Evolutionary conservation across 129 eudicot genomes (phyloP), one percentile per base, ranked within the genome.

Genomic region (Centaurea solstitialis): DNA sequence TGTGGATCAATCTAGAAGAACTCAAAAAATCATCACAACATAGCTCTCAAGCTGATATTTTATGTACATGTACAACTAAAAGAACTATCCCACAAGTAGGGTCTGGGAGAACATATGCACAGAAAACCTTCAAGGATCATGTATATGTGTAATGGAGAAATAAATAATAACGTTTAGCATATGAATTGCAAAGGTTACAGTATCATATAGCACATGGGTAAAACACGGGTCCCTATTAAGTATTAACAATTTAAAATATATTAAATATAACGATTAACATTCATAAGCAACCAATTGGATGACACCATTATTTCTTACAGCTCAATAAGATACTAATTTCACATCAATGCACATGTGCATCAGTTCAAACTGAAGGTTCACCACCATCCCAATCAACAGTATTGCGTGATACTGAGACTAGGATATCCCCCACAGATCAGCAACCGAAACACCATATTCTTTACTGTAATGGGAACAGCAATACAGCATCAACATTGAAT

Each of bases 291-390:
- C 17, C 62, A 17, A 53, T 53, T 62, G 68, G 26, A 62, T n/a
- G 68, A 62, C 68, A 62, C 68, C 68, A n/a, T 62, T 62, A 20
- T 62, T 53, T 62, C 68, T 62, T 62, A 20, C 20, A 62, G 67
- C 26, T 18, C 67, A 61, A 61, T 20, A 61, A 61, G 10, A 61
- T 61, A 61, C 26, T 7, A 18, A 61, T 61, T 24, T 20, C 67
- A 26, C 30, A 62, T 62, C 68, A 62, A 62, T 62, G 28, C 68
- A 62, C 68, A 62, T 9, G 4, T 20, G 28, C 68, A 62, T 62
- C 68, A 18, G 26, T 62, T n/a, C 68, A 20, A 50, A 62, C 68
- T 62, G 68, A n/a, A 21, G 68, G 24, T 62, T 62, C 68, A 62
- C 68, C 24, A 62, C 68, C 26, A 20, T 62, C 26, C 68, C 26